Evolutionary conservation across 129 eudicot genomes (phyloP).

Genomic region (Ambrosia trifida): DNA sequence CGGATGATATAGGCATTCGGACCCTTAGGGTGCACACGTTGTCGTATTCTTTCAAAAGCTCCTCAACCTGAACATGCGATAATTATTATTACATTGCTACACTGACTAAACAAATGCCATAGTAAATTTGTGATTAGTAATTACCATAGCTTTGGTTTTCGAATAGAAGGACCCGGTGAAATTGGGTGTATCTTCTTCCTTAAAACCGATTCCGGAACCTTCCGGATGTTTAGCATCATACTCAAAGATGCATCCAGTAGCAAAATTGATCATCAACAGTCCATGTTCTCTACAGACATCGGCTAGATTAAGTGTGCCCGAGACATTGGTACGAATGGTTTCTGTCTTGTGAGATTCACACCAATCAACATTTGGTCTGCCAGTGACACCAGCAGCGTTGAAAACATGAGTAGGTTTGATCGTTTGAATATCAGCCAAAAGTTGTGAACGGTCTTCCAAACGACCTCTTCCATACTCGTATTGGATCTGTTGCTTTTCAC

Average conservation of each 20-base stretch:
- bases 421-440: conserved; percentile 60
- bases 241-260: conserved; percentile 97
- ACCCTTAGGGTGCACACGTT: conserved; percentile 95
- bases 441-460: conserved; percentile 64
- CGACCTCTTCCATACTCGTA: conserved; percentile 93
- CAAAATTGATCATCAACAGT: conserved; percentile 77
- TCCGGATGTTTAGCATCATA: conserved; percentile 82
- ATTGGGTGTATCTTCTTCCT: conserved; percentile 93
- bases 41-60: conserved; percentile 80
- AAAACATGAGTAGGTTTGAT: conserved; percentile 92
- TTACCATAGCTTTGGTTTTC: conserved; percentile 98
- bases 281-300: conserved; percentile 83
- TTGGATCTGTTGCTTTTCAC: conserved; percentile 86
- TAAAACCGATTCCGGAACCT: conserved; percentile 92
- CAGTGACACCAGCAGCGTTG: conserved; percentile 98
- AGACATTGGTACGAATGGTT: conserved; percentile 85
- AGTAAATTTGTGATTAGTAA: not conserved
- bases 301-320: conserved; percentile 84
- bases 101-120: not conserved
- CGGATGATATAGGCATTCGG: conserved; percentile 96
- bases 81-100: too few species aligned
- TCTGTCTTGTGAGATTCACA: conserved; percentile 90
- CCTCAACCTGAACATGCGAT: conserved; percentile 60
- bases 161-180: conserved; percentile 93
- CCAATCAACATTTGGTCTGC: conserved; percentile 99